Evolutionary conservation across 2,329 filamentous ascomycete species (phyloP).

Genomic region (Gnomoniopsis sp.): DNA sequence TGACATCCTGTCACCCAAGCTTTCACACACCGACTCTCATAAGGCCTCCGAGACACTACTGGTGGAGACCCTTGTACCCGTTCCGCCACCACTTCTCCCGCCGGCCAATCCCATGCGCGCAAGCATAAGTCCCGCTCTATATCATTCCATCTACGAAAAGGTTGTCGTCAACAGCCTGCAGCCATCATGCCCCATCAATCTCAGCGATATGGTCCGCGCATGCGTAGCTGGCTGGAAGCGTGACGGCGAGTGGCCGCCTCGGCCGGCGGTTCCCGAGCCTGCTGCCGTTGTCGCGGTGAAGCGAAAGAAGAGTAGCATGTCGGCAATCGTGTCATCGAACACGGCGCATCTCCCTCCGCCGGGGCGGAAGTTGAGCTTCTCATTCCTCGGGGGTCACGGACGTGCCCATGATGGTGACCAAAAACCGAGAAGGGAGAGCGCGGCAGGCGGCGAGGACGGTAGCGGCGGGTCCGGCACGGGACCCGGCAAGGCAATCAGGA

Average conservation of each 20-base stretch:
- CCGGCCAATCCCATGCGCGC: constrained; percentile 71
- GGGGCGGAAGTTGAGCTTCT: constrained; percentile 23
- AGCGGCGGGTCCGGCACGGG: constrained; percentile 22
- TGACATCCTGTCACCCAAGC: constrained; percentile 12
- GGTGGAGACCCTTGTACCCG: constrained; percentile 63
- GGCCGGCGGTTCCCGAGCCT: constrained; percentile 45
- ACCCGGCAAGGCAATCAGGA: constrained; percentile 38
- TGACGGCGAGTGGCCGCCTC: constrained; percentile 88
- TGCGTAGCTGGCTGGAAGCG: constrained; percentile 90
- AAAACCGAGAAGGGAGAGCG: constrained; percentile 14
- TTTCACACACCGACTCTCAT: constrained; percentile 19
- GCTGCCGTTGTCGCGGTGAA: constrained; percentile 34
- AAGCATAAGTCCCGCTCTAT: constrained; percentile 69
- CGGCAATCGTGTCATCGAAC: constrained; percentile 14
- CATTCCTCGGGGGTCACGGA: constrained; percentile 18
- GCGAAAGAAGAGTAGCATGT: constrained; percentile 33
- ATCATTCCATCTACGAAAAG: constrained; percentile 84
- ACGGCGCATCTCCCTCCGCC: not conserved
- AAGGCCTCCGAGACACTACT: constrained; percentile 35
- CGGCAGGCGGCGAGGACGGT: constrained; percentile 13
- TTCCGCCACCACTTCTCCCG: constrained; percentile 71
- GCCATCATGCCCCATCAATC: constrained; percentile 83
- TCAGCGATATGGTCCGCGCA: constrained; percentile 73
- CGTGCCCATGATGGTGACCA: constrained; percentile 8
- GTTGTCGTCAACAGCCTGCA: constrained; percentile 76